Evolutionary conservation across 371 early-diverging fungal species (phyloP), one percentile per base, ranked within the genome.

Genomic region (Mortierella sp.): DNA sequence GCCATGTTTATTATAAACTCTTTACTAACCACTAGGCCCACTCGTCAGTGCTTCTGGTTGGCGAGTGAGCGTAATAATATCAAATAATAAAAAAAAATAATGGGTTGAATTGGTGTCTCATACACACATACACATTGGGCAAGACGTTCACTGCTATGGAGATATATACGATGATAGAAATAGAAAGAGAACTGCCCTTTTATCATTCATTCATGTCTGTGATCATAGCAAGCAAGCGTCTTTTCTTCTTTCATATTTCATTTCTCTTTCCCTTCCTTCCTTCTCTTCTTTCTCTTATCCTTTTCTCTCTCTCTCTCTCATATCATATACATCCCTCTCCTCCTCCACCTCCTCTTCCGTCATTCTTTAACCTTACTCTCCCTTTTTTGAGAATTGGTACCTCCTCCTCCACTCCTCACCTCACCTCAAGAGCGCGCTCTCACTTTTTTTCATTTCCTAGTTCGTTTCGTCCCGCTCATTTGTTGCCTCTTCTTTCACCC

Each of bases 361-460:
- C 61, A 36, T 48, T 64, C 63, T 40, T 15, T 36, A 40, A 32
- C 65, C 65, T 13, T 57, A 28, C 57, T 58, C 48, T 16, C 58
- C 43, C 16, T 43, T n/a, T 40, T 61, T 66, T 58, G 60, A 66
- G 58, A 62, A 65, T 57, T 65, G 58, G 62, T 63, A 22, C 59
- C 24, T 33, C 58, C 61, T 60, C 53, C 62, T 16, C 60, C 19
- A 28, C 28, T 2, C 28, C 28, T 28, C 62, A 7, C 45, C 67
- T 38, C 33, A n/a, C 24, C 33, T 15, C 11, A 45, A 48, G 41
- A 32, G 45, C 47, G 38, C 55, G 28, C 38, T 45, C 64, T 3
- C 60, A 65, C 63, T 45, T 53, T 58, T 58, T 53, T 48, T 32
- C 69, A 21, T 64, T 50, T 65, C 64, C n/a, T 48, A 55, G 22